A percentile compares a stretch with the other conserved stretches of the same genome.
Evolutionary conservation across 495 filamentous ascomycete genomes (phyloP).

Genomic region (Choiromyces venosus): DNA sequence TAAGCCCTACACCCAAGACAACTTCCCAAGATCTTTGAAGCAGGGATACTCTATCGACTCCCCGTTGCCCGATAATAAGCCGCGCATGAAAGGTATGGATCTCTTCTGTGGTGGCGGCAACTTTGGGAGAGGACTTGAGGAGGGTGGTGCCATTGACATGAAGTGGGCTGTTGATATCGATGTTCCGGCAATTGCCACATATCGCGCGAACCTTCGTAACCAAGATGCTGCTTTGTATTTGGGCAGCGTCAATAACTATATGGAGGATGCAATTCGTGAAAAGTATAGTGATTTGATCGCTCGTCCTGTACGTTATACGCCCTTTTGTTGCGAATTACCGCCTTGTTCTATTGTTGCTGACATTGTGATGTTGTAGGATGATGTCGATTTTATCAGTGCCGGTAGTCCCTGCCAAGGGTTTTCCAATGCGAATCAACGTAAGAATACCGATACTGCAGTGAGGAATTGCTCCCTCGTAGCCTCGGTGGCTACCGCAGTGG

Average conservation of each 20-base stretch:
- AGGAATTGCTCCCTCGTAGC: slow-evolving; percentile 67
- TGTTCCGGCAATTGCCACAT: slow-evolving; percentile 59
- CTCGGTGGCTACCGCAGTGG: slow-evolving; percentile 65
- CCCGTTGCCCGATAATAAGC: slow-evolving; percentile 20
- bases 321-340: not conserved
- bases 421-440: slow-evolving; percentile 54
- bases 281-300: slow-evolving; percentile 40
- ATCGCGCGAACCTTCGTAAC: slow-evolving; percentile 55
- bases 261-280: slow-evolving; percentile 53
- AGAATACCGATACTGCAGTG: slow-evolving; percentile 47
- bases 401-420: slow-evolving; percentile 73
- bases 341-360: slow-evolving; percentile 10
- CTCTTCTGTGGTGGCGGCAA: slow-evolving; percentile 71
- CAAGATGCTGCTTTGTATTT: slow-evolving; percentile 49
- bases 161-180: slow-evolving; percentile 61
- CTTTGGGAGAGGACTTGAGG: slow-evolving; percentile 68
- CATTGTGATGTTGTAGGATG: slow-evolving; percentile 48
- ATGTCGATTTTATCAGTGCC: slow-evolving; percentile 63
- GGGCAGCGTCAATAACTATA: slow-evolving; percentile 66
- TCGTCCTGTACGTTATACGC: slow-evolving; percentile 18
- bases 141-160: slow-evolving; percentile 59
- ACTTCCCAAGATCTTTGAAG: slow-evolving; percentile 44
- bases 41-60: slow-evolving; percentile 52
- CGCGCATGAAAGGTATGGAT: slow-evolving; percentile 54
- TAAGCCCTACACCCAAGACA: slow-evolving; percentile 7